Evolutionary conservation across 2,329 filamentous ascomycete species (phyloP), one percentile per base, ranked within the genome.

Genomic region (Ascochyta clinopodiicola): DNA sequence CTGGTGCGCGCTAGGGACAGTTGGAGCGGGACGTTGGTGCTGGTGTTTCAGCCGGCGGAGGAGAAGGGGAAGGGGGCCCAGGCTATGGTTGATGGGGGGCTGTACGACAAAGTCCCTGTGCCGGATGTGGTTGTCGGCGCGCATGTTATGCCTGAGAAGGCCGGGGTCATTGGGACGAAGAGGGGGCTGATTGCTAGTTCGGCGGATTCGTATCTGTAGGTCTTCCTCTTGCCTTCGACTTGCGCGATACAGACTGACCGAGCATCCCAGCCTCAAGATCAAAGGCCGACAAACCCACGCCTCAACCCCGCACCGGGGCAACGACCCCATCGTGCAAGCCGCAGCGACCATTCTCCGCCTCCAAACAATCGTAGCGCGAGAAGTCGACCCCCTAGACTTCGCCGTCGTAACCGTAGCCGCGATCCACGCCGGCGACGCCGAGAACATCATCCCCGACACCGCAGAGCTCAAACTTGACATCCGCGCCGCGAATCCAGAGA

Each of bases 31-130:
- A 90, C 86, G 0, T 63, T 90, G 19, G 74, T 91, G 5, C 69
- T 88, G 6, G 71, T 86, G 2, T 91, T 90, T 69, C 88, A 91
- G 63, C 88, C 88, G 0, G 82, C 84, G 1, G 88, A 90, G 68
- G 88, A 91, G 69, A 78, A 82, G 1, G 86, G 82, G 0, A 80
- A 77, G 0, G 88, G 88, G 0, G 88, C 88, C 0, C 81, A 82
- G 70, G 75, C 84, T 22, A 88, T 88, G 85, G 77, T 88, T 3
- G 80, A 84, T 37, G 84, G 84, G 62, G 84, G 85, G 0, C 62
- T 87, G 31, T 87, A 86, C 60, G 72, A 80, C 7, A 79, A 75
- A 48, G 75, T 85, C 2, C 82, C 82, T 0, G 73, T 80, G n/a
- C 84, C 84, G 3, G 83, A 87, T 62, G 73, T 85, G 19, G 78